Percentiles rank a stretch among this genome's conserved stretches.
These are phyloP conservation scores for Pleurotus pulmonarius DNA, from an alignment of 768 basidiomycete genomes.

Conservation along the genomic window DNA sequence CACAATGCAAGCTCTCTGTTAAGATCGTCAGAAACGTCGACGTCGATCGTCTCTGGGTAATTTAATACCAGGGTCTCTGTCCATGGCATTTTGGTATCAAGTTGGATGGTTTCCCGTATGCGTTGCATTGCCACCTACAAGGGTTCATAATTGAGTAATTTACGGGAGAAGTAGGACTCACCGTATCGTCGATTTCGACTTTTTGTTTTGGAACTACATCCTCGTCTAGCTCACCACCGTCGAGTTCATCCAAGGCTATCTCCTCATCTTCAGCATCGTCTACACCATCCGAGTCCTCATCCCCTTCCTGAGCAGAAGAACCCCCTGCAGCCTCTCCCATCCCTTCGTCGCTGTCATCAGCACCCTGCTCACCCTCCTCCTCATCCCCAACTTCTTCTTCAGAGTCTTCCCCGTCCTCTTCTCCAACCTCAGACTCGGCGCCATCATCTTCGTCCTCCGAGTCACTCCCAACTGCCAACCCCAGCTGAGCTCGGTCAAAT, in stretches of 20 bases:
- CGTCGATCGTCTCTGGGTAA: conserved; percentile 70
- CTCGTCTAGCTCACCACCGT: conserved; percentile 58
- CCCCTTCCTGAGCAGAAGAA: conserved; percentile 13
- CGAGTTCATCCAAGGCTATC: conserved; percentile 66
- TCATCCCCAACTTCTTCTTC: conserved; percentile 27
- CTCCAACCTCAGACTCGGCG: conserved; percentile 11
- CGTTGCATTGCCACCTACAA: conserved; percentile 71
- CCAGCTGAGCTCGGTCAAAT: conserved; percentile 55
- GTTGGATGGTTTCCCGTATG: conserved; percentile 72
- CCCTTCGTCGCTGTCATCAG: conserved; percentile 14
- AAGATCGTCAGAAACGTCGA: conserved; percentile 83
- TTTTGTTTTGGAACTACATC: conserved; percentile 83
- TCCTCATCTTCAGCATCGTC: conserved; percentile 38
- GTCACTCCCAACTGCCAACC: conserved; percentile 31
- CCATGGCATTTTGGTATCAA: conserved; percentile 76
- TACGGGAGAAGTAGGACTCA: conserved; percentile 26
- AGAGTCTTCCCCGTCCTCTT: conserved; percentile 22
- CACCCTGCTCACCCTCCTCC: conserved; percentile 29
- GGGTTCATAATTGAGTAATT: neutral
- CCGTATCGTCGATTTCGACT: conserved; percentile 79
- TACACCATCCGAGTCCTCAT: conserved; percentile 15
- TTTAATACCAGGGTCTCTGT: conserved; percentile 75
- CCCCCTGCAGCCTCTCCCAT: conserved; percentile 14
- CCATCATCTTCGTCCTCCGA: conserved; percentile 12
- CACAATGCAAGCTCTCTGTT: conserved; percentile 96